Evolutionary conservation across 192 early-diverging fungal species (phyloP), one percentile per base, ranked within the genome.

Genomic region (Diversispora epigaea): DNA sequence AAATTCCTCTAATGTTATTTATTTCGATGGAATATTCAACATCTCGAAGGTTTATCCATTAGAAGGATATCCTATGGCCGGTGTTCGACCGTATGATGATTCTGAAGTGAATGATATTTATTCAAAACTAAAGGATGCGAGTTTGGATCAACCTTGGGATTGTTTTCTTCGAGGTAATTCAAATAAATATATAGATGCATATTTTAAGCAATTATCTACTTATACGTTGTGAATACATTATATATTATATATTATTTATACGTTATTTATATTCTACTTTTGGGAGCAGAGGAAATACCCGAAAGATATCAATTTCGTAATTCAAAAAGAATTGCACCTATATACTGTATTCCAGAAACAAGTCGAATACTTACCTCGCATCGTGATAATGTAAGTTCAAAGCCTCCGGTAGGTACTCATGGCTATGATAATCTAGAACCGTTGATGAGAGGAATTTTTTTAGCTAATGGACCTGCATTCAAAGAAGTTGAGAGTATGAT

Each of bases 391-490:
- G 78, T n/a, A n/a, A n/a, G 80, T 40, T 11, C 73, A 6, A 67
- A 68, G 8, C 55, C 62, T 10, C 76, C 72, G n/a, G 54, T 71
- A 0, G 95, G 94, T 25, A 84, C 86, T 43, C 96, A 98, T 77
- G 96, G 96, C 6, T 98, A 94, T 82, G 92, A 95, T 75, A 86
- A 91, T 80, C 50, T 83, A 75, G 76, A 88, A 47, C 78, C 81
- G 6, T 86, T 91, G 15, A 98, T 98, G 94, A 85, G 92, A 7
- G 91, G 93, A 3, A 91, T 93, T 10, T 95, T 96, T 79, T 79
- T 95, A 68, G 95, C 94, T 1, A 81, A 80, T 22, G 95, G 94
- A 3, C 92, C 93, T 0, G 78, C 84, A 3, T 91, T 93, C 77
- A 76, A 78, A 8, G 49, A 50, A 12, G 80, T 22, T 19, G 70